phyloP scores from a whole-genome alignment of 345 rosid species.

The Excoecaria agallocha region DNA sequence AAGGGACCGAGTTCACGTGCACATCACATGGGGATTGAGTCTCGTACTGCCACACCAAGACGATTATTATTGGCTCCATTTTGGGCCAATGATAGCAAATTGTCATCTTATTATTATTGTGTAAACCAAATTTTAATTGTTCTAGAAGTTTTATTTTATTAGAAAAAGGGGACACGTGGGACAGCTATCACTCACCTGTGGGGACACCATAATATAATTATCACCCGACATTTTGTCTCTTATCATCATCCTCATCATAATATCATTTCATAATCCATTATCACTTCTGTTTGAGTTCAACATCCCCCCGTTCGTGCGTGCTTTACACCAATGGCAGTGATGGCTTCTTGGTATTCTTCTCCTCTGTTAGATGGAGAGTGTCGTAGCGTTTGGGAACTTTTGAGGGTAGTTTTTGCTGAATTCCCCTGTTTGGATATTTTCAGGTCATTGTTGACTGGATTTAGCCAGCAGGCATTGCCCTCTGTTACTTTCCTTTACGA shows the following conservation, averaged over 20 bases:
- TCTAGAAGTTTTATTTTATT: background rate
- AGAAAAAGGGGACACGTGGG: conserved; percentile 25
- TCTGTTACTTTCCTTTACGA: no score
- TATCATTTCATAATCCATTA: background rate
- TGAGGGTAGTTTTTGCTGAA: no score
- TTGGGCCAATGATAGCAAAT: background rate
- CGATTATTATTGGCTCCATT: background rate
- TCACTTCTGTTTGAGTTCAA: no score
- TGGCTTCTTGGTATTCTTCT: no score
- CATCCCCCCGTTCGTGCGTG: no score
- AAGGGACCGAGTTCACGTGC: conserved; percentile 43
- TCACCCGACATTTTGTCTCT: conserved; percentile 38
- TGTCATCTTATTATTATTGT: background rate
- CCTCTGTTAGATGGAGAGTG: no score
- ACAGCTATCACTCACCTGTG: conserved; percentile 23
- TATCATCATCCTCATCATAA: background rate
- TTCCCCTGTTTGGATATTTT: no score
- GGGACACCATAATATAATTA: conserved; percentile 33
- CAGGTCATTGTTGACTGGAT: no score
- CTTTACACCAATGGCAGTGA: no score
- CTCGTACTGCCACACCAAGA: conserved; percentile 33
- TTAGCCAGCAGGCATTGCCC: no score
- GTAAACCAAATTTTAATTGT: background rate
- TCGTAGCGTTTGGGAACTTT: no score
- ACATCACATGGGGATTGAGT: conserved; percentile 36